These are phyloP conservation scores for Syzygium aromaticum DNA, from an alignment of 345 rosid species.

Conservation along the genomic window DNA sequence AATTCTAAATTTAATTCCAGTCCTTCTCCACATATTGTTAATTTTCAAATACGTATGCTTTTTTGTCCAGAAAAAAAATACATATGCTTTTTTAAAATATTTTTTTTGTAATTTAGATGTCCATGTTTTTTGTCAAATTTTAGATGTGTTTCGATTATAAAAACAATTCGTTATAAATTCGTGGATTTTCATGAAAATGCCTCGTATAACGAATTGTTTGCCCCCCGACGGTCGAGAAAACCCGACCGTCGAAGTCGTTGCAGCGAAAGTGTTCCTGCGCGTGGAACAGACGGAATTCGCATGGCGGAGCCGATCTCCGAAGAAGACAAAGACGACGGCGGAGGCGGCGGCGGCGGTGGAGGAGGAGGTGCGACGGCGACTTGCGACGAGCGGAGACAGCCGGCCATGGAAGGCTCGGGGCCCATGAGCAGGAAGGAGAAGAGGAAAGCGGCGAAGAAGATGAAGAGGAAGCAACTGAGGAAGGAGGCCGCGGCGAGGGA, in stretches of 20 bases:
- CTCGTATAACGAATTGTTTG: no score
- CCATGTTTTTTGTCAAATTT: neutral
- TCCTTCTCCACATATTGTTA: neutral
- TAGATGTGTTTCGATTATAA: neutral
- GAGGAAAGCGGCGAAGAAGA: conserved; percentile 73
- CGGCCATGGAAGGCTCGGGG: neutral
- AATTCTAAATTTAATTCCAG: neutral
- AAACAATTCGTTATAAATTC: no score
- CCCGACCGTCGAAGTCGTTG: no score
- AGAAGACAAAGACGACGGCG: neutral
- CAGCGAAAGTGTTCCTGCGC: neutral
- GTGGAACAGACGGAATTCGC: neutral
- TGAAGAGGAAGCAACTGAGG: conserved; percentile 67
- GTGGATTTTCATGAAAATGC: no score
- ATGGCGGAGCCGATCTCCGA: neutral
- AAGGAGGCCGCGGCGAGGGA: conserved; percentile 62
- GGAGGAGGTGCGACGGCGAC: neutral
- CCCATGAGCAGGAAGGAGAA: conserved; percentile 52
- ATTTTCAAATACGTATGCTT: no score
- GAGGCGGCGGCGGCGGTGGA: neutral
- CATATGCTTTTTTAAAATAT: no score
- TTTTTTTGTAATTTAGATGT: neutral
- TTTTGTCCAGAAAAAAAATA: no score
- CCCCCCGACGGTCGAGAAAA: no score
- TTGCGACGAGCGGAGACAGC: neutral